These are phyloP conservation scores for Odontarrhena argentea DNA, from an alignment of 345 rosid genomes.

Conservation along the genomic window DNA sequence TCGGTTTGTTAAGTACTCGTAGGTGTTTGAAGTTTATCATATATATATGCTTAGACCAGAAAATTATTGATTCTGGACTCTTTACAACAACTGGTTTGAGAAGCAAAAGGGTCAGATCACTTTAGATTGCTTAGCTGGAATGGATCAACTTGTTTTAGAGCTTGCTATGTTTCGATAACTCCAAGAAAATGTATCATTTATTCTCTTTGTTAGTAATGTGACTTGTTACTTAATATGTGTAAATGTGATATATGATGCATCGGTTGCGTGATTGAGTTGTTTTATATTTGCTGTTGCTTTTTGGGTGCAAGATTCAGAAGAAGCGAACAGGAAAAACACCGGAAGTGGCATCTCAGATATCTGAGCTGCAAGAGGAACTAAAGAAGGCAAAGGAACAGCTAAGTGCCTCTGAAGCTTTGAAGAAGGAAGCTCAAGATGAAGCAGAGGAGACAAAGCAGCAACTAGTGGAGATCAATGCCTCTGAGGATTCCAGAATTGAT, in stretches of 20 bases:
- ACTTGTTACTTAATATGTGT: slow-evolving; percentile 12
- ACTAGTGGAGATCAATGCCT: slow-evolving; percentile 66
- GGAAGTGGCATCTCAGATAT: slow-evolving; percentile 66
- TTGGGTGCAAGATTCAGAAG: slow-evolving; percentile 51
- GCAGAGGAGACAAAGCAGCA: slow-evolving; percentile 80
- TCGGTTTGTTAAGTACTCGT: background rate
- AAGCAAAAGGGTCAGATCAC: too few species aligned
- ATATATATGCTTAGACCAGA: background rate
- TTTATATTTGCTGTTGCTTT: slow-evolving; percentile 18
- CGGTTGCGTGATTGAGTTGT: background rate
- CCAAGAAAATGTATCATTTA: slow-evolving; percentile 1
- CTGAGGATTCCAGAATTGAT: slow-evolving; percentile 76
- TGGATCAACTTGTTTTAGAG: too few species aligned
- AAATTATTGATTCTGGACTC: slow-evolving; percentile 4
- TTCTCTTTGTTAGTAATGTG: background rate
- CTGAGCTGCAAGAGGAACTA: slow-evolving; percentile 82
- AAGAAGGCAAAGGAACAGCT: slow-evolving; percentile 78
- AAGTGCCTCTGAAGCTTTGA: slow-evolving; percentile 65
- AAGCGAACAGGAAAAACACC: slow-evolving; percentile 55
- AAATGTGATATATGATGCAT: slow-evolving; percentile 1
- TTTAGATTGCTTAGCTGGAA: too few species aligned
- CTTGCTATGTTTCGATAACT: too few species aligned
- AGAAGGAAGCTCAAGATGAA: slow-evolving; percentile 71
- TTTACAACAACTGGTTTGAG: slow-evolving; percentile 2
- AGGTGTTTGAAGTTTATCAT: slow-evolving; percentile 11